Evolutionary conservation across 2,329 filamentous ascomycete species (phyloP).

Genomic region (Colletotrichum somersetense): DNA sequence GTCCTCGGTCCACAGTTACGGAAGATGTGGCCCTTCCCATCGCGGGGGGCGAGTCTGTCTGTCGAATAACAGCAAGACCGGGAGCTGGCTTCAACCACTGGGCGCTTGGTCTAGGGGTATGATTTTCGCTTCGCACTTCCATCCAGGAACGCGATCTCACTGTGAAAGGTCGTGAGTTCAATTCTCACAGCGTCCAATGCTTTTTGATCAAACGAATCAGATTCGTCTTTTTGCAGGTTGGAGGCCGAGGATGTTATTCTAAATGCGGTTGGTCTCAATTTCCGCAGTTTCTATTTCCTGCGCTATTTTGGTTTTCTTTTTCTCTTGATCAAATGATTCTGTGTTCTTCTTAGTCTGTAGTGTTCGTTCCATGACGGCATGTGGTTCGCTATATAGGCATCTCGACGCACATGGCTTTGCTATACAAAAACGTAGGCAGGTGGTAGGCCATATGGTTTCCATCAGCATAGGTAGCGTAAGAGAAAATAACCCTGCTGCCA

Average conservation of each 20-base stretch:
- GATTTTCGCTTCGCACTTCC: constrained; percentile 38
- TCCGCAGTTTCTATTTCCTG: neutral
- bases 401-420: neutral
- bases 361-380: neutral
- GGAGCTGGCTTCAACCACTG: fast-evolving
- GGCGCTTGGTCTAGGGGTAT: constrained; percentile 42
- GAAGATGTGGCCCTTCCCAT: neutral
- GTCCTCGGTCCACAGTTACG: constrained; percentile 4
- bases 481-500: neutral
- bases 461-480: neutral
- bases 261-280: too few species aligned
- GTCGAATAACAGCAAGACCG: fast-evolving
- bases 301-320: too few species aligned
- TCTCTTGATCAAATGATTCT: neutral
- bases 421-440: neutral
- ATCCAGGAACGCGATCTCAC: too few species aligned
- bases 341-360: neutral
- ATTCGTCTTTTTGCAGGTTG: neutral
- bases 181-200: constrained; percentile 38
- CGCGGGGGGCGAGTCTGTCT: fast-evolving
- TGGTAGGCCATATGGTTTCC: neutral
- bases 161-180: constrained; percentile 40
- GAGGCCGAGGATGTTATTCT: neutral
- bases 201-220: neutral
- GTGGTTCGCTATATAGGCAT: neutral